Percentiles rank a stretch among this genome's conserved stretches.
Evolutionary conservation across 2,329 filamentous ascomycete genomes (phyloP).

Genomic region (Pseudopithomyces chartarum): DNA sequence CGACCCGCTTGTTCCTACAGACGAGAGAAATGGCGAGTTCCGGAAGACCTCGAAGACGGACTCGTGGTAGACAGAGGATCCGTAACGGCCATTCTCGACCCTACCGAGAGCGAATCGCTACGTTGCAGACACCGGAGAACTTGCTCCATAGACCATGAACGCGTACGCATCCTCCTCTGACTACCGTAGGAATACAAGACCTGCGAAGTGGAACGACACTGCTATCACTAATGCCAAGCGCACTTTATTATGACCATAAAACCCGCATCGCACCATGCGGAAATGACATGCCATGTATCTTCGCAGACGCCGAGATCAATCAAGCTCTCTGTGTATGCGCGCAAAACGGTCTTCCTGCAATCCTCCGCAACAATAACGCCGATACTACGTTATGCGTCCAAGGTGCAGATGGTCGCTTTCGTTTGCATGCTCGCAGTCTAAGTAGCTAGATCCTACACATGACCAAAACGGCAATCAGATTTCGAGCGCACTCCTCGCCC

Average conservation of each 20-base stretch:
- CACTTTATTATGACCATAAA: background rate
- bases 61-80: no score
- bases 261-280: background rate
- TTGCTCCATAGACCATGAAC: background rate
- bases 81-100: background rate
- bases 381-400: background rate
- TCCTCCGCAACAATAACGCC: background rate
- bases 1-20: background rate
- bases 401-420: background rate
- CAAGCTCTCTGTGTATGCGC: background rate
- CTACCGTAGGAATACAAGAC: background rate
- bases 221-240: conserved; percentile 4
- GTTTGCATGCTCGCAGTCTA: background rate
- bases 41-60: no score
- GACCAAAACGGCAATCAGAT: no score
- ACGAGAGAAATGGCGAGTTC: no score
- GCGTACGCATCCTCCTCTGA: background rate
- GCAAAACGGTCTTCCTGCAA: background rate
- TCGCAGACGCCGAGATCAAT: background rate
- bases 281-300: background rate
- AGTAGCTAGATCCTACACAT: no score
- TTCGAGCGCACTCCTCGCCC: background rate
- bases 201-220: background rate
- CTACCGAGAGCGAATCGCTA: background rate
- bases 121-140: background rate